Base-by-base conservation (phyloP, 192 early-diverging fungal genomes). In the Gigaspora rosea region DNA sequence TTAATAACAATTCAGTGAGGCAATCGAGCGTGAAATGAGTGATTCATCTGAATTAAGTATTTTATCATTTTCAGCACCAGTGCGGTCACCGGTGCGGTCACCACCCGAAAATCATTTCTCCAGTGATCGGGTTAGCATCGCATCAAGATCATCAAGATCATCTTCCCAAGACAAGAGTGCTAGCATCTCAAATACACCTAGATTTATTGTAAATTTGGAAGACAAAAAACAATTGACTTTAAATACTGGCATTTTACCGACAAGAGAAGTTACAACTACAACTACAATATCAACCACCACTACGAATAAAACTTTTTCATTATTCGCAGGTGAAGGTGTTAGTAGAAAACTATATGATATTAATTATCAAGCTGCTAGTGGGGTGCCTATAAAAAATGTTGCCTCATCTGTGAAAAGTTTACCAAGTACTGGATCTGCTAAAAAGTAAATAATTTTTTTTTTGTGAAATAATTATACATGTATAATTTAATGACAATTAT, bases 341-440 rank as follows among this genome's bases (percentile, higher is more conserved):
- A 57, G 46, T 67, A 62, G 8, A 27, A 76, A 76, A 67, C 54
- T 63, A 8, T n/a, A 33, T 6, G 75, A 76, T 13, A 76, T 50
- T 6, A 73, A 61, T 61, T 15, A 73, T 27, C 18, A 73, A 22
- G 32, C 5, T 12, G 51, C n/a, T 46, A 41, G 4, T 73, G 56
- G 52, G 5, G 71, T 48, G n/a, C 20, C 48, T 50, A 27, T 51
- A 27, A 69, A 15, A 69, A 69, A 8, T 51, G 6, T 51, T 12
- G 20, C 72, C 41, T 35, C 52, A 58, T n/a, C 27, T 58, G 36
- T 10, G n/a, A 54, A n/a, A 11, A 9, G 15, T 68, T 8, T 27
- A 12, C 0, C 48, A 27, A 68, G 41, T 20, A 18, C 20, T 68
- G 46, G 66, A 48, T 8, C 12, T 3, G 1, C 33, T 46, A 66